Conservation (phyloP, 345 rosid species). For the Gossypium thurberi region DNA sequence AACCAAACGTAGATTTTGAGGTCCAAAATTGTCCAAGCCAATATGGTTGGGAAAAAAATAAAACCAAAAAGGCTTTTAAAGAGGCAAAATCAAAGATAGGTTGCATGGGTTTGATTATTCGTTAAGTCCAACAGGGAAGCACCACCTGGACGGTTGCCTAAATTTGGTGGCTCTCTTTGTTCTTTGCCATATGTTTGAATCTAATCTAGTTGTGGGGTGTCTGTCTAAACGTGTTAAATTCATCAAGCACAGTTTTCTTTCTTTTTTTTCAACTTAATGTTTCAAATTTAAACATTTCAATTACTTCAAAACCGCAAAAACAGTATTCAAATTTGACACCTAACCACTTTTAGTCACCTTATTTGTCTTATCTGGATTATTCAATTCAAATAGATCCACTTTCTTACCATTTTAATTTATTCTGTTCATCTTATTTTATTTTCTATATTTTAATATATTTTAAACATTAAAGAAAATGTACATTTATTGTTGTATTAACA, state of each 20-base stretch:
- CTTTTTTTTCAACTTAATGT: no score
- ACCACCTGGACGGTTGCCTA: constrained; percentile 4
- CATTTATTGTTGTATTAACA: no score
- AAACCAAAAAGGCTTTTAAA: neutral
- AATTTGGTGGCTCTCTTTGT: neutral
- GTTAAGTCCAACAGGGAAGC: neutral
- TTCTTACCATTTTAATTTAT: no score
- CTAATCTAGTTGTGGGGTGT: neutral
- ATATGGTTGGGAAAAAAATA: neutral
- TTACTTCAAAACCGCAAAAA: no score
- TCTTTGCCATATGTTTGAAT: constrained; percentile 18
- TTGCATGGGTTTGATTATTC: neutral
- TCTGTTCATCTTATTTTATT: no score
- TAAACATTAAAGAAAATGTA: no score
- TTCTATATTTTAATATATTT: no score
- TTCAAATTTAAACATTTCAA: neutral
- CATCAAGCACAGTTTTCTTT: neutral
- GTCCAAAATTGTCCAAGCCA: constrained; percentile 22
- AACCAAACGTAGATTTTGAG: constrained; percentile 29
- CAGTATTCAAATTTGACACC: no score
- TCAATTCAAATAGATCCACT: no score
- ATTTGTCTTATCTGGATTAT: no score
- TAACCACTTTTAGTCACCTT: no score
- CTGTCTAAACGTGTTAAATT: constrained; percentile 15
- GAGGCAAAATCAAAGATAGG: neutral